phyloP scores from a whole-genome alignment of 108 stramenopile genomes.

The Cyclotella choctawhatcheeana region DNA sequence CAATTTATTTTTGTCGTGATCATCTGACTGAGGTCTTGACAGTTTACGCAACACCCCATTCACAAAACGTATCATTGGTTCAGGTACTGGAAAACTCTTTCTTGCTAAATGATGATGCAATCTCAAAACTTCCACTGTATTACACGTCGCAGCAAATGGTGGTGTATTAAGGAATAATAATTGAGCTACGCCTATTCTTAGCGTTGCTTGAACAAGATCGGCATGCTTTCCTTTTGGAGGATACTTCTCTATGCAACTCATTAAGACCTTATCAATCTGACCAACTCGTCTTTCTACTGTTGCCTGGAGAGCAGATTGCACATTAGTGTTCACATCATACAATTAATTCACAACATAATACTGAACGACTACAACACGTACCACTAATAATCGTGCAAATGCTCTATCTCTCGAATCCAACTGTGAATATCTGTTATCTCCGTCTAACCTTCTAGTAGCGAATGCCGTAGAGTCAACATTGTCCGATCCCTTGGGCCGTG shows the following conservation, averaged over 20 bases:
- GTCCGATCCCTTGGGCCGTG: neutral
- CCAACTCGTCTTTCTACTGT: slow-evolving; percentile 76
- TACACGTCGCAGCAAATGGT: slow-evolving; percentile 68
- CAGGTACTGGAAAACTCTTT: slow-evolving; percentile 36
- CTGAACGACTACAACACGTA: neutral
- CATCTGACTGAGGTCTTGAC: slow-evolving; percentile 31
- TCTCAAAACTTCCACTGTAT: slow-evolving; percentile 80
- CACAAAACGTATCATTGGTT: slow-evolving; percentile 77
- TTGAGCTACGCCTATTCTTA: slow-evolving; percentile 77
- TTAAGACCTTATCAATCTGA: slow-evolving; percentile 73
- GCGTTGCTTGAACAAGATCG: slow-evolving; percentile 51
- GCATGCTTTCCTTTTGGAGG: slow-evolving; percentile 49
- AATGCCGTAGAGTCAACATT: slow-evolving; percentile 33
- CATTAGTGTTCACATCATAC: no score
- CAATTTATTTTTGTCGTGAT: neutral
- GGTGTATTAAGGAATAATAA: slow-evolving; percentile 72
- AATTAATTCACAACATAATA: no score
- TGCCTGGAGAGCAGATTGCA: no score
- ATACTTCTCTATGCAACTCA: slow-evolving; percentile 29
- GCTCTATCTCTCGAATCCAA: slow-evolving; percentile 69
- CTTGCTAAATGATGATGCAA: slow-evolving; percentile 31
- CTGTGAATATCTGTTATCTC: slow-evolving; percentile 41
- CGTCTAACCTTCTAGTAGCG: slow-evolving; percentile 60
- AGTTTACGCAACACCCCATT: slow-evolving; percentile 80
- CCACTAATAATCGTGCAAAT: slow-evolving; percentile 70